Base-by-base conservation (phyloP, 148 eudicot genomes). In the Limonium bicolor region DNA sequence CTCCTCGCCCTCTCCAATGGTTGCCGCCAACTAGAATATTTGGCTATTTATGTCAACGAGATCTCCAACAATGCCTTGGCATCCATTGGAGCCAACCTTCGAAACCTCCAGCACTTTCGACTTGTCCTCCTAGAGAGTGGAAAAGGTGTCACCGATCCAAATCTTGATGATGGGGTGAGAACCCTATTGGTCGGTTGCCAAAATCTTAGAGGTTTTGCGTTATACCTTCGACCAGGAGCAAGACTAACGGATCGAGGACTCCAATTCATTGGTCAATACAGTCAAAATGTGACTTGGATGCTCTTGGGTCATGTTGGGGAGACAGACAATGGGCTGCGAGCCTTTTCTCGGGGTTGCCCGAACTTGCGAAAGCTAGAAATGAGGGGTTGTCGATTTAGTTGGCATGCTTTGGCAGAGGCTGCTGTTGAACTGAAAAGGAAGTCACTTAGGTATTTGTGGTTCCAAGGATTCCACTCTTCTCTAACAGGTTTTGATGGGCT, bases 371-470 rank as follows among this genome's bases (percentile, higher is more conserved):
- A 81, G 56, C 70, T 92, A 2, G 99, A 92, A 54, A 70, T 92
- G 62, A 71, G 95, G 34, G 93, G 80, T 0, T 92, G 99, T 54
- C 64, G 64, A 36, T 92, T 92, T 53, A 85, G 85, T 47, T 95
- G 79, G 58, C 59, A 39, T 1, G 99, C 94, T 7, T 26, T 92
- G 20, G 88, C 95, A 4, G 32, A 27, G 5, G 88, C 94, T 3
- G 76, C 68, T 6, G 48, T 64, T 35, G 68, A 51, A 39, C 42
- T 92, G 21, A n/a, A n/a, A n/a, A n/a, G n/a, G n/a, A 51, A 22
- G n/a, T 67, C 81, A 27, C 48, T 92, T 17, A 81, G 78, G 68
- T 85, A 85, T 61, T 56, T 92, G 75, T 92, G 99, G 99, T 88
- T 85, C 4, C 95, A 85, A 67, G 95, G 95, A 34, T 92, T 76